phyloP scores from a whole-genome alignment of 768 basidiomycete genomes.

The Leccinum boreale region DNA sequence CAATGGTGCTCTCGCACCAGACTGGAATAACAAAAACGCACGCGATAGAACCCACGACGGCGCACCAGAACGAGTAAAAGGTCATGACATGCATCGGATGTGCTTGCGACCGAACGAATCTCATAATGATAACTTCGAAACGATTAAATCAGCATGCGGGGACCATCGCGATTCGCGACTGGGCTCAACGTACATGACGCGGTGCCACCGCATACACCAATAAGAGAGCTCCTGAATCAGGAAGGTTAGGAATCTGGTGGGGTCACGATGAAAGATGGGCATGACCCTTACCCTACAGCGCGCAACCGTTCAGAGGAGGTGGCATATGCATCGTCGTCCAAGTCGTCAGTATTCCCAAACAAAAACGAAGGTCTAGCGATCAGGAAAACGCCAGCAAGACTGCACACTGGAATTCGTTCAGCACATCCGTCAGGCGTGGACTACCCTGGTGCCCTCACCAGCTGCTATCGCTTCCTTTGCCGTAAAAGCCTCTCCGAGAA shows the following conservation, averaged over 20 bases:
- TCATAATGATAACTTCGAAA: slow-evolving; percentile 44
- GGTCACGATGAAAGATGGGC: background rate
- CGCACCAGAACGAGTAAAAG: slow-evolving; percentile 61
- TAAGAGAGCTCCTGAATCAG: slow-evolving; percentile 51
- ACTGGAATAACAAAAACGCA: background rate
- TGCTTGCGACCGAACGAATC: slow-evolving; percentile 72
- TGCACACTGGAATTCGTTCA: slow-evolving; percentile 41
- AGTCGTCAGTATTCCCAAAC: slow-evolving; percentile 45
- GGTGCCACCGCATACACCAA: slow-evolving; percentile 58
- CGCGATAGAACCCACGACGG: slow-evolving; percentile 22
- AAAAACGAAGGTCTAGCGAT: slow-evolving; percentile 77
- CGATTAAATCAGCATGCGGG: background rate
- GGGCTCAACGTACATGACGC: slow-evolving; percentile 60
- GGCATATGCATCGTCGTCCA: background rate
- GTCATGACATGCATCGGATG: slow-evolving; percentile 70
- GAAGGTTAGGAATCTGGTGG: background rate
- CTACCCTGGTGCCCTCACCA: slow-evolving; percentile 27
- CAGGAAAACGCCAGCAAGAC: slow-evolving; percentile 73
- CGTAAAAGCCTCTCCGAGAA: slow-evolving; percentile 59
- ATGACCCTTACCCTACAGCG: slow-evolving; percentile 49
- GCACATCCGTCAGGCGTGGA: background rate
- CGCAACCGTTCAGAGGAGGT: slow-evolving; percentile 42
- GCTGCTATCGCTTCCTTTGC: slow-evolving; percentile 55
- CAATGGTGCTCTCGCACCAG: background rate
- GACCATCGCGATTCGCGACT: background rate